Base-by-base conservation (phyloP, 106 monocot species). In the Chionographis japonica region DNA sequence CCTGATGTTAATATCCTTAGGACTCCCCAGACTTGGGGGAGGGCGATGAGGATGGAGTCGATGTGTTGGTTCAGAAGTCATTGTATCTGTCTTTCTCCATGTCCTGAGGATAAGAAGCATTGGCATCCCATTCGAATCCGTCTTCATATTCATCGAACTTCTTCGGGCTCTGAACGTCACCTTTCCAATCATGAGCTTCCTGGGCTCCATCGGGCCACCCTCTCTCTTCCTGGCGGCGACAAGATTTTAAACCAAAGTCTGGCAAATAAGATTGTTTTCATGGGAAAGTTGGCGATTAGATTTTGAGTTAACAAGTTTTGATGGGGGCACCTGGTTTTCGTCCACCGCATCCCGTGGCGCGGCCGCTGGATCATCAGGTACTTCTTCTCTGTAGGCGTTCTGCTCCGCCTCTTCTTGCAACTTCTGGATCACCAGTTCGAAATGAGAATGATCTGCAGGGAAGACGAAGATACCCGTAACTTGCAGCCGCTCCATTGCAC, bases 381-480 rank as follows among this genome's bases (percentile, higher is more conserved):
- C 36, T 58, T 69, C 58, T 74, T 53, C 46, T 46, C 46, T 37
- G 12, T 69, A 11, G 14, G 52, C 6, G 16, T 65, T 57, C 40
- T 69, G 20, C 20, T 77, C 43, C 15, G 60, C 61, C 37, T 71
- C 49, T 55, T 66, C 63, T 71, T 78, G 57, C 52, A 81, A 76
- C 58, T 67, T 61, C 60, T 81, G 35, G 60, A 81, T 81, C 37
- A 85, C 69, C 56, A 58, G 3, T 50, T 81, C 54, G 63, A 78
- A 81, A 36, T 78, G 74, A 43, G 75, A 78, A 74, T 68, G 19
- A 68, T 85, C 85, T 81, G 77, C 59, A 49, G 8, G 6, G 27
- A 58, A 55, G 35, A 14, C 3, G 36, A 51, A n/a, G 39, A 19
- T 52, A 6, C 3, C 2, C 15, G 4, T 8, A 11, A 54, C 6